These are phyloP conservation scores for Colletotrichum sp. DNA, from an alignment of 2,329 filamentous ascomycete species.

Conservation along the genomic window DNA sequence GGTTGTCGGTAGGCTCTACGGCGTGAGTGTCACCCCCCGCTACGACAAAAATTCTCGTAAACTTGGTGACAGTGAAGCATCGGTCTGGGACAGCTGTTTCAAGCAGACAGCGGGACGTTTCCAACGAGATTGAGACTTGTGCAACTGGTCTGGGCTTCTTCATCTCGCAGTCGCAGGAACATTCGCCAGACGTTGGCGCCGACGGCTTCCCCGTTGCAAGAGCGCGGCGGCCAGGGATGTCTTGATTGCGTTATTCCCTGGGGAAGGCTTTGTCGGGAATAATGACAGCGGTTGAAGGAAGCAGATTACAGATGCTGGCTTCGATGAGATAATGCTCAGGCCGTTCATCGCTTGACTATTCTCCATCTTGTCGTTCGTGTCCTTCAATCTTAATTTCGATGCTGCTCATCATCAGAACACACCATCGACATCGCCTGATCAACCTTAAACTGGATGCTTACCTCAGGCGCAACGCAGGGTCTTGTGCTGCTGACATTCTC, in stretches of 20 bases:
- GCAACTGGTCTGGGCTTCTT: not conserved
- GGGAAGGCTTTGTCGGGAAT: not conserved
- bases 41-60: not conserved
- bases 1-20: not conserved
- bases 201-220: not conserved
- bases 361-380: not conserved
- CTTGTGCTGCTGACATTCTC: not conserved
- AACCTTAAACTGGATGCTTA: not conserved
- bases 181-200: not conserved
- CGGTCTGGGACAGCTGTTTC: conserved; percentile 13
- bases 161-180: not conserved
- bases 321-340: not conserved
- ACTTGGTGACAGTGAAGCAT: not conserved
- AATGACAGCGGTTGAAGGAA: not conserved
- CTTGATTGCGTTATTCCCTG: not conserved
- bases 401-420: not conserved
- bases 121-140: conserved; percentile 3
- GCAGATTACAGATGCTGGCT: not conserved
- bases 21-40: not conserved
- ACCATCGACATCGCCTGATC: not conserved
- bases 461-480: not conserved
- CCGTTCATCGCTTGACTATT: not conserved
- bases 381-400: conserved; percentile 3
- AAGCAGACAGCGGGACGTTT: conserved; percentile 11
- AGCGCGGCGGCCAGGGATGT: not conserved